Evolutionary conservation across 306 rosid genomes (phyloP).

Genomic region (Trifolium dubium): DNA sequence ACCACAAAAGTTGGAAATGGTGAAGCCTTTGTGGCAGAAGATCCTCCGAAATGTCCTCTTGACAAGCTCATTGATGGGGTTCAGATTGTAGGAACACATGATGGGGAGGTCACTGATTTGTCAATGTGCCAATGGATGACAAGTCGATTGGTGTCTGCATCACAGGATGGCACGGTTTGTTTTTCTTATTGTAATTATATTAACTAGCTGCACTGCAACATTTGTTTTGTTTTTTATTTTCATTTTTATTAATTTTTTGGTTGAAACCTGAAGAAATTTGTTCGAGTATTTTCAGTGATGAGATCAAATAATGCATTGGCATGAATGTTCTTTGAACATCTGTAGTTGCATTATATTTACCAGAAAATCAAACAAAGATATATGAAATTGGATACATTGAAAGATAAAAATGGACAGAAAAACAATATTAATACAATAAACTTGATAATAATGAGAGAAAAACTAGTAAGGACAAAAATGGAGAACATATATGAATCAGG

Average conservation of each 20-base stretch:
- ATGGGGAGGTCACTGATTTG: constrained; percentile 91
- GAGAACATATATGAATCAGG: not conserved
- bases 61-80: constrained; percentile 93
- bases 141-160: constrained; percentile 92
- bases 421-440: not conserved
- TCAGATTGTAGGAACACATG: constrained; percentile 92
- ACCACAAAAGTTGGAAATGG: constrained; percentile 87
- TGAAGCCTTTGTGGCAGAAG: constrained; percentile 73
- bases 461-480: not conserved
- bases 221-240: not conserved
- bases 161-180: constrained; percentile 95
- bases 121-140: constrained; percentile 99
- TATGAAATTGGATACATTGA: constrained; percentile 8
- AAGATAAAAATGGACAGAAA: constrained; percentile 10
- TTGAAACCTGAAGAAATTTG: constrained; percentile 15
- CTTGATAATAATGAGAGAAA: not conserved
- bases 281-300: constrained; percentile 15
- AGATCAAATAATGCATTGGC: constrained; percentile 27
- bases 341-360: constrained; percentile 22
- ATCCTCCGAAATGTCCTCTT: constrained; percentile 75
- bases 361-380: not conserved
- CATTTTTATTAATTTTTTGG: constrained; percentile 5
- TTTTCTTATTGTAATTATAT: constrained; percentile 6
- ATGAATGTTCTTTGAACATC: constrained; percentile 28
- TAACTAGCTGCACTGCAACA: constrained; percentile 22